A percentile compares a stretch with the other conserved stretches of the same genome.
Evolutionary conservation across 2,329 filamentous ascomycete genomes (phyloP).

Genomic region (Exophiala sideris): DNA sequence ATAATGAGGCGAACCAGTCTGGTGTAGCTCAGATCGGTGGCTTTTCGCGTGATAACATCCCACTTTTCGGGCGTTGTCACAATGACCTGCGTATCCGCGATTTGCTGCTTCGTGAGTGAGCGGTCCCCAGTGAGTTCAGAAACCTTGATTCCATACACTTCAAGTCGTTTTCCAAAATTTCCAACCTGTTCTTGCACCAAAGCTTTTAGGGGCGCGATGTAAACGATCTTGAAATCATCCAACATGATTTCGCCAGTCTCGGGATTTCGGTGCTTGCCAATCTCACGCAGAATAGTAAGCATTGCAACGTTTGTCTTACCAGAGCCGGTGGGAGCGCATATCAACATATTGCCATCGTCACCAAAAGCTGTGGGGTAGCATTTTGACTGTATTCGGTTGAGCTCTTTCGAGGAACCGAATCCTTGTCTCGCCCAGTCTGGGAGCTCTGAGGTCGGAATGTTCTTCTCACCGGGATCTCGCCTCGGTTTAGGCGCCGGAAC

Average conservation of each 20-base stretch:
- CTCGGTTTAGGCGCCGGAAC: constrained; percentile 90
- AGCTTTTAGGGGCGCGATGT: constrained; percentile 93
- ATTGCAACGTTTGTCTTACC: constrained; percentile 99
- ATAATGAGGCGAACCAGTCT: constrained; percentile 94
- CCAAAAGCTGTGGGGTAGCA: constrained; percentile 89
- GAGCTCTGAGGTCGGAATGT: constrained; percentile 80
- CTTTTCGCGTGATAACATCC: constrained; percentile 98
- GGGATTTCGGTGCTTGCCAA: constrained; percentile 89
- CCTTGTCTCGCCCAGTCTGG: constrained; percentile 88
- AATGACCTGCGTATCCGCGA: constrained; percentile 95
- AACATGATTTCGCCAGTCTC: constrained; percentile 90
- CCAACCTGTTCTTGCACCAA: constrained; percentile 97
- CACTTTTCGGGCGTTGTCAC: constrained; percentile 98
- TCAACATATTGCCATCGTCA: constrained; percentile 94
- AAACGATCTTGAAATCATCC: constrained; percentile 97
- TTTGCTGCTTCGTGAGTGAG: constrained; percentile 97
- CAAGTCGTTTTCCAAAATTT: constrained; percentile 88
- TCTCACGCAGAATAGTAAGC: constrained; percentile 91
- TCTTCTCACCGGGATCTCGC: constrained; percentile 71
- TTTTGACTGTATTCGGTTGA: constrained; percentile 94
- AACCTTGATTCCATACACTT: constrained; percentile 86
- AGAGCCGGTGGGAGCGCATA: constrained; percentile 94
- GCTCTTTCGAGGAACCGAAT: constrained; percentile 78
- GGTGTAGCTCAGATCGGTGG: constrained; percentile 93
- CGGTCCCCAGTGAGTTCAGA: constrained; percentile 96